Percentiles rank a stretch among this genome's conserved stretches.
Conservation (phyloP, 2,329 filamentous ascomycete genomes). For the Tolypocladium ophioglossoides region DNA sequence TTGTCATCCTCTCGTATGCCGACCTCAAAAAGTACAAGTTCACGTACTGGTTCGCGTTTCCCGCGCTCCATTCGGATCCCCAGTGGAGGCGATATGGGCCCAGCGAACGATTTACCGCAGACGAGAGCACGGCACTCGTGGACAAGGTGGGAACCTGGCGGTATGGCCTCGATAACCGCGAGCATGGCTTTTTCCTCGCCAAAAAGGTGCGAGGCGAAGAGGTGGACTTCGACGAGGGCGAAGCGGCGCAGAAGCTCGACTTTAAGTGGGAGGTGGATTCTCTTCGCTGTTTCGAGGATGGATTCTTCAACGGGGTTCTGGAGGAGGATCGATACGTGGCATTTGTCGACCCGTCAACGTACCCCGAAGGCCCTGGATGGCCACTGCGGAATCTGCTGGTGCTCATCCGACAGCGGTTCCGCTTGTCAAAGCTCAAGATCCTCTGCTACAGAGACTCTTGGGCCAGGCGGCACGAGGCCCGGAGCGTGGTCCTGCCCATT, state of each 20-base stretch:
- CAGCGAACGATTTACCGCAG: constrained; percentile 44
- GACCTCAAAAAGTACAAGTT: constrained; percentile 97
- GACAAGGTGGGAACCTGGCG: constrained; percentile 82
- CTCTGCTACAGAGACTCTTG: constrained; percentile 86
- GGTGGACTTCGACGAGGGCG: constrained; percentile 37
- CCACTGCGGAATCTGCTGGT: constrained; percentile 82
- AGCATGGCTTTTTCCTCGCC: constrained; percentile 93
- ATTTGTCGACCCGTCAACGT: constrained; percentile 90
- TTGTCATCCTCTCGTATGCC: constrained; percentile 82
- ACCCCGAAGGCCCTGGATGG: constrained; percentile 81
- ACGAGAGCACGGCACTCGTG: constrained; percentile 69
- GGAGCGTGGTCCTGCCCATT: constrained; percentile 67
- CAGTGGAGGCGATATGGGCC: constrained; percentile 59
- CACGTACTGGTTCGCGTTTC: constrained; percentile 97
- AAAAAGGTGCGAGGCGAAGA: constrained; percentile 51
- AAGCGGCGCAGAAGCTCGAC: constrained; percentile 36
- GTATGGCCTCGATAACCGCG: constrained; percentile 67
- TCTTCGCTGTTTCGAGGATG: constrained; percentile 68
- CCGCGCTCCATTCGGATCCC: constrained; percentile 81
- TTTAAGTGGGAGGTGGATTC: constrained; percentile 71
- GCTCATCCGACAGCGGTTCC: constrained; percentile 73
- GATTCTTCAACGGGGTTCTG: constrained; percentile 68
- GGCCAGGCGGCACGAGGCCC: constrained; percentile 63
- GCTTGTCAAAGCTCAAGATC: constrained; percentile 66
- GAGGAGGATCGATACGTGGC: constrained; percentile 72